Base-by-base conservation (phyloP, 352 stramenopile species). In the Phytophthora fragariae region DNA sequence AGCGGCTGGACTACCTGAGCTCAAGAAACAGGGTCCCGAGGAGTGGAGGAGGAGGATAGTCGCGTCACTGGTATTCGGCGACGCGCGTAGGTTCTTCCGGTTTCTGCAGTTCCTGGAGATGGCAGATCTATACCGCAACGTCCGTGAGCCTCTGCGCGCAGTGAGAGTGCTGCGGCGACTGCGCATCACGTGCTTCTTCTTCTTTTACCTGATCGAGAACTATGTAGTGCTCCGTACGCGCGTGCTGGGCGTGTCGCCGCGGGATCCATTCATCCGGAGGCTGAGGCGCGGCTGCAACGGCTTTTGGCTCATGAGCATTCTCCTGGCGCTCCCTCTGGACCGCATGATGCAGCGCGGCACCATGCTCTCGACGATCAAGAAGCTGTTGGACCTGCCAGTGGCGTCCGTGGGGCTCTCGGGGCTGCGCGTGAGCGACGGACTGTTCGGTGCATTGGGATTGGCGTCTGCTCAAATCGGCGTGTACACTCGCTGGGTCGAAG, bases 81-180 rank as follows among this genome's bases (percentile, higher is more conserved):
- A 90, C 37, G 80, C 81, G 24, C 82, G 84, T 19, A 88, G 85
- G 66, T 79, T 89, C 29, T 89, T 87, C 58, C 84, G 84, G 14
- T 71, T 92, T 10, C 79, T 92, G 56, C 81, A 90, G 70, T 92
- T 92, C 54, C 49, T 92, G 24, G 84, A 92, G 65, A 89, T 92
- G 84, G 56, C 74, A 10, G 77, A 88, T 21, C 57, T 92, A 29
- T 79, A 83, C 11, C 82, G 82, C 24, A 74, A 80, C 15, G 82
- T 89, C 9, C 29, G 74, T 57, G 84, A 90, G 21, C 56, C 72
- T 0, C 27, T 77, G 4, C 31, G 54, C 3, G 29, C 17, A 11
- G 71, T 87, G 15, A 73, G 81, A 8, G 37, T 83, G 5, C 57
- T 92, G 10, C 82, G 82, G 6, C 69, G 73, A 21, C 58, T 88